Percentiles rank a stretch among this genome's conserved stretches.
phyloP scores from a whole-genome alignment of 345 rosid species.

The Combretum micranthum region DNA sequence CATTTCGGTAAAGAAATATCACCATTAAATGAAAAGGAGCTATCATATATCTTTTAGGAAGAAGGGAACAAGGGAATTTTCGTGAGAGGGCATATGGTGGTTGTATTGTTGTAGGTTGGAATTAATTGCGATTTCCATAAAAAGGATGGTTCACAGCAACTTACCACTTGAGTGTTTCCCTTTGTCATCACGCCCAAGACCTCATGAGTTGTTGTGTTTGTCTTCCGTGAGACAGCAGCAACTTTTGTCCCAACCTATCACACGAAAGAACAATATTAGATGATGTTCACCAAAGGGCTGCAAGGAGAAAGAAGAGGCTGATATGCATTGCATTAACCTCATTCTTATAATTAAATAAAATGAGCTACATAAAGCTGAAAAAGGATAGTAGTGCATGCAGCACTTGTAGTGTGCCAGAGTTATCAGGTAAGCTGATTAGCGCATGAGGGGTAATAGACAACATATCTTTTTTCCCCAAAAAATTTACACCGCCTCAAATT shows the following conservation, averaged over 20 bases:
- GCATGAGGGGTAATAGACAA: too few species aligned
- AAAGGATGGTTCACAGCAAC: slow-evolving; percentile 10
- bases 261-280: not conserved
- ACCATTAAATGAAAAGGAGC: not conserved
- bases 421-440: too few species aligned
- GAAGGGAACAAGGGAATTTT: too few species aligned
- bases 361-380: too few species aligned
- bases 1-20: too few species aligned
- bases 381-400: too few species aligned
- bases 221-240: slow-evolving; percentile 92
- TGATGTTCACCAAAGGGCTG: not conserved
- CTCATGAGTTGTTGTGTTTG: slow-evolving; percentile 95
- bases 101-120: not conserved
- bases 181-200: slow-evolving; percentile 82
- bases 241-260: slow-evolving; percentile 84
- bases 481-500: too few species aligned
- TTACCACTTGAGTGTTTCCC: slow-evolving; percentile 77
- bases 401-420: too few species aligned
- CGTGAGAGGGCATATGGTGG: not conserved
- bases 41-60: too few species aligned
- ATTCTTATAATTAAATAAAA: not conserved
- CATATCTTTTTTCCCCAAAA: too few species aligned
- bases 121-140: not conserved
- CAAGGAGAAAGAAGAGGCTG: not conserved
- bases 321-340: not conserved